Evolutionary conservation across 805 yeast genomes (phyloP), one percentile per base, ranked within the genome.

Genomic region (Kodamaea kaohsiungensis): DNA sequence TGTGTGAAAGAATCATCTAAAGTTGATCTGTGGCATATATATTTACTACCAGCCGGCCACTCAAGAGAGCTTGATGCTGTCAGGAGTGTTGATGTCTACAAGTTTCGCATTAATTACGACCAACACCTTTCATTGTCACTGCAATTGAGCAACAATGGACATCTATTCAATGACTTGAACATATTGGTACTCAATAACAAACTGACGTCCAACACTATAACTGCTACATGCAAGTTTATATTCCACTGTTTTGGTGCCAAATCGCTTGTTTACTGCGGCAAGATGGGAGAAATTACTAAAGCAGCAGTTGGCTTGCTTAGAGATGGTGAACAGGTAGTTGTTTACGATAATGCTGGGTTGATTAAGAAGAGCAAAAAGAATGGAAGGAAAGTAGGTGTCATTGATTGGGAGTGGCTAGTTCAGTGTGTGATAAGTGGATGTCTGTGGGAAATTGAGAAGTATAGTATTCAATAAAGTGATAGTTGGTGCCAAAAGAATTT

Each of bases 11-110:
- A 64, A 48, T 53, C 60, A 1, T 27, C 55, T 27, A 49, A 75
- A 53, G 52, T 75, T 3, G 56, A 63, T 0, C 56, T 66, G 19
- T 81, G 93, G 82, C 68, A 67, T 2, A 71, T 78, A 2, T 91
- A 84, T 65, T 62, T 87, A 1, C 70, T 91, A 15, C 88, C 96
- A 0, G 83, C 95, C 0, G 97, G 97, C 0, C 81, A 79, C 37
- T 85, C 91, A 46, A 68, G 68, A 35, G 59, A 73, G 13, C 61
- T 85, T 30, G 70, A 73, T 1, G 59, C 74, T 18, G 58, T 78
- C 1, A 80, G 77, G 59, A 83, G 89, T 46, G 63, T 76, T 40
- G 82, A 87, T 53, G 70, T 85, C 1, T 75, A 59, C 52, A 62
- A 58, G 45, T 87, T 79, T 64, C 61, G 75, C 30, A 57, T 57